Evolutionary conservation across 495 filamentous ascomycete species (phyloP).

Genomic region (Hapsidospora chrysogenum): DNA sequence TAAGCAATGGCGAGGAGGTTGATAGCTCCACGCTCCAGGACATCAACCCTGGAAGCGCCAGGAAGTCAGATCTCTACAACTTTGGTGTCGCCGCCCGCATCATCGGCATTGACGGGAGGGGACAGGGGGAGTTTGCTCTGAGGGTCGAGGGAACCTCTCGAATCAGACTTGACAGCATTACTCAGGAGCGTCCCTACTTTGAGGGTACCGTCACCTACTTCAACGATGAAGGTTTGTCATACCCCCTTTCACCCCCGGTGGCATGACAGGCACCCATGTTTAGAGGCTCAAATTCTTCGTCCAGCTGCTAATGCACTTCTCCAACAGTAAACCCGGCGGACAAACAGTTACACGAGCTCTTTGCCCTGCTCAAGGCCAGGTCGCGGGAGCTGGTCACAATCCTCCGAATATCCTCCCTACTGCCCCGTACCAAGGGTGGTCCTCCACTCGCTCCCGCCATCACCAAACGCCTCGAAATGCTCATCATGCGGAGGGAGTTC

Average conservation of each 20-base stretch:
- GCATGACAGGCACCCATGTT: not conserved
- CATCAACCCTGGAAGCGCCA: slow-evolving; percentile 28
- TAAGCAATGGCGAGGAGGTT: slow-evolving; percentile 34
- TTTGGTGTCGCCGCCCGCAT: slow-evolving; percentile 71
- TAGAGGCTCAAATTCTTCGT: not conserved
- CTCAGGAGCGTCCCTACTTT: slow-evolving; percentile 68
- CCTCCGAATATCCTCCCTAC: slow-evolving; percentile 56
- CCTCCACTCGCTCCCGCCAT: slow-evolving; percentile 64
- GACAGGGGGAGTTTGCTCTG: slow-evolving; percentile 61
- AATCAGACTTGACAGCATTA: slow-evolving; percentile 56
- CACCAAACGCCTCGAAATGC: slow-evolving; percentile 66
- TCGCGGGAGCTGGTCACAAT: slow-evolving; percentile 70
- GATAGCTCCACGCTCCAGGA: slow-evolving; percentile 17
- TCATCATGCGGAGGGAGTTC: slow-evolving; percentile 61
- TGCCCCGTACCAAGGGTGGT: slow-evolving; percentile 40
- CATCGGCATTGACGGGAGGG: slow-evolving; percentile 62
- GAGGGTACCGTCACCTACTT: slow-evolving; percentile 51
- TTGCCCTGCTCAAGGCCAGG: slow-evolving; percentile 63
- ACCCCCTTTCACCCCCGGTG: too few relatives aligned
- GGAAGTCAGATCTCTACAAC: slow-evolving; percentile 55
- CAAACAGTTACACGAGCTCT: slow-evolving; percentile 44
- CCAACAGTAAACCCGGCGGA: slow-evolving; percentile 23
- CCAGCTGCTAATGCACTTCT: slow-evolving; percentile 7
- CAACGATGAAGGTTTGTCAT: slow-evolving; percentile 37
- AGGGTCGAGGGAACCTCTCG: slow-evolving; percentile 74